Evolutionary conservation across 106 monocot genomes (phyloP), one percentile per base, ranked within the genome.

Genomic region (Dendrobium catenatum): DNA sequence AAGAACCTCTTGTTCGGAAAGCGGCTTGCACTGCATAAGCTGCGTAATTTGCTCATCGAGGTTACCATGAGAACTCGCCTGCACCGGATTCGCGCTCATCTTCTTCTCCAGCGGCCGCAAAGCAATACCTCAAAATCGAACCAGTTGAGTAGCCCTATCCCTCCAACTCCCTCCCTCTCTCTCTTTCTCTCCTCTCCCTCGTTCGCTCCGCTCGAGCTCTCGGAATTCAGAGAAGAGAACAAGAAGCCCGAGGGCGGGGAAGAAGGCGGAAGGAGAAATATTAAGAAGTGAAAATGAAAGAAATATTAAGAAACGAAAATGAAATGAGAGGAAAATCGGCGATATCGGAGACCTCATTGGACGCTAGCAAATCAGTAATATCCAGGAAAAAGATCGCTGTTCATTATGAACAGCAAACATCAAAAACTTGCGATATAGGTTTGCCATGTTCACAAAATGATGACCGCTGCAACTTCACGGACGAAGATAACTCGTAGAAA

Each of bases 1-100:
- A 44, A 74, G 27, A 11, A 95, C 95, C 86, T 95, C 95, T 68
- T 85, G 89, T 84, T 95, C 95, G 24, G 92, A 87, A 74, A 95
- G 87, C 20, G 95, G 90, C 87, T 90, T 92, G 90, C 95, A 95
- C 92, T 92, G 92, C 95, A 90, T 92, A 56, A 95, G 92, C 87
- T 95, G 95, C 81, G 90, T 64, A 81, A 95, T 95, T 89, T 95
- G 90, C 87, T 90, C 90, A 67, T 95, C 95, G 64, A 95, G 78
- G 78, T 88, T 87, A 46, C 90, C 93, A 51, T 86, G 92, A 46
- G 88, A 76, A 83, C 76, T 85, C 49, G 88, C 73, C 26, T 85
- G 47, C 20, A 76, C 75, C 82, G 49, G 74, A 72, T 84, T 79
- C 51, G 13, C 80, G 79, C 82, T 86, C 88, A 85, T 91, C 86